Conservation (phyloP, 2,329 filamentous ascomycete species). For the Fusarium lateritium region DNA sequence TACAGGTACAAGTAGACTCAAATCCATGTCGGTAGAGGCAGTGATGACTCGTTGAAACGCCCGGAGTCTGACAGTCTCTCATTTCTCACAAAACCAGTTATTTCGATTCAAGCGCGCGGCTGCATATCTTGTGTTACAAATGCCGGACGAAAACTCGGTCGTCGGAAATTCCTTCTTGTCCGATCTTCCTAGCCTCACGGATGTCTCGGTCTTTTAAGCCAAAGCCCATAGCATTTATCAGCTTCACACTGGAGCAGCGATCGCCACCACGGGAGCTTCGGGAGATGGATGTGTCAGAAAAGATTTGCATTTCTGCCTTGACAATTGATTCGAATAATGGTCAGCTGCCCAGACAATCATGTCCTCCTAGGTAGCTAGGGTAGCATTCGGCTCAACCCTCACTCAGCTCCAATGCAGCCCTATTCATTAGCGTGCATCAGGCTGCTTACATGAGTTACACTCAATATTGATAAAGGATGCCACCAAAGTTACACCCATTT, state of each 20-base stretch:
- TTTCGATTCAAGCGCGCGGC: conserved; percentile 32
- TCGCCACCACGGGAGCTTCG: conserved; percentile 21
- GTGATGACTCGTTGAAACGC: conserved; percentile 5
- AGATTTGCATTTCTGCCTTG: conserved; percentile 11
- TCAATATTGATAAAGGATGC: neutral
- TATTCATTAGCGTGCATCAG: conserved; percentile 11
- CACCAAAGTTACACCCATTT: conserved; percentile 1
- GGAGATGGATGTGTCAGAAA: conserved; percentile 3
- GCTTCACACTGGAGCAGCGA: neutral
- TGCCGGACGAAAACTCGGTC: conserved; percentile 21
- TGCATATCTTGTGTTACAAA: conserved; percentile 27
- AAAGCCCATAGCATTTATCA: neutral
- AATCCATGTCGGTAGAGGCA: neutral
- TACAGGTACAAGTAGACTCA: neutral
- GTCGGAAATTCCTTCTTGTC: conserved; percentile 24
- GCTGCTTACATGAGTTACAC: neutral
- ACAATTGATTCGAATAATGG: neutral
- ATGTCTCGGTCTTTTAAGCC: conserved; percentile 15
- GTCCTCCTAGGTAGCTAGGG: conserved; percentile 8
- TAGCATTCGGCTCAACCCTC: conserved; percentile 19
- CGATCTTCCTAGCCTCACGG: conserved; percentile 14
- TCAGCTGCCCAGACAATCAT: conserved; percentile 18
- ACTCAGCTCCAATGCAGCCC: conserved; percentile 24
- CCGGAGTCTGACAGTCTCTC: conserved; percentile 1
- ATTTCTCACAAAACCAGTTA: conserved; percentile 6